These are phyloP conservation scores for Effrenium voratum DNA, from an alignment of 73 alveolate species.

Conservation along the genomic window DNA sequence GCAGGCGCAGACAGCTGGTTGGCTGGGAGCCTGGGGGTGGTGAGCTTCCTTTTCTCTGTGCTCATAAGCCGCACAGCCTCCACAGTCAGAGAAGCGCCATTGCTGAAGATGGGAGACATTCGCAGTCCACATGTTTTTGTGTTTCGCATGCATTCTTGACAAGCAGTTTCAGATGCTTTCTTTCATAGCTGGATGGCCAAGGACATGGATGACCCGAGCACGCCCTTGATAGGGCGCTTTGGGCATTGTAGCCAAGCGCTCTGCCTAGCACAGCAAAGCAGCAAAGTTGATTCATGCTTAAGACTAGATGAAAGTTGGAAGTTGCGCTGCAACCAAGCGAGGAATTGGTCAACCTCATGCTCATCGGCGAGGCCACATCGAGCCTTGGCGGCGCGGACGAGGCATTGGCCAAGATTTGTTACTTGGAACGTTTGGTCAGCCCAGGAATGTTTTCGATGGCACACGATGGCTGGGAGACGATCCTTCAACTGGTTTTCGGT, in stretches of 20 bases:
- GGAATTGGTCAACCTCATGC: slow-evolving; percentile 95
- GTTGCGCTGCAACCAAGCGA: background rate
- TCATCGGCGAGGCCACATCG: slow-evolving; percentile 95
- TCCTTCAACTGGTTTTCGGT: slow-evolving; percentile 69
- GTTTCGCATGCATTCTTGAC: background rate
- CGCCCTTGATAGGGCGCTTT: slow-evolving; percentile 80
- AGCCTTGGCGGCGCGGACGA: background rate
- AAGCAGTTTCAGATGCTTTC: background rate
- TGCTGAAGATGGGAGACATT: background rate
- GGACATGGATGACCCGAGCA: slow-evolving; percentile 81
- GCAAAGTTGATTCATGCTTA: background rate
- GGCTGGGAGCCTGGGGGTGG: slow-evolving; percentile 69
- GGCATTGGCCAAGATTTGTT: background rate
- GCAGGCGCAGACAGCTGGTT: slow-evolving; percentile 84
- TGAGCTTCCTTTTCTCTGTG: slow-evolving; percentile 74
- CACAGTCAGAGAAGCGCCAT: slow-evolving; percentile 35
- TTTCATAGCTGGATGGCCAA: background rate
- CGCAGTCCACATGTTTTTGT: background rate
- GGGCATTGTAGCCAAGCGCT: slow-evolving; percentile 95
- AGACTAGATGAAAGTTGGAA: no score
- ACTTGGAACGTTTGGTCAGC: background rate
- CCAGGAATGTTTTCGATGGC: slow-evolving; percentile 95
- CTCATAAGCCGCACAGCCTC: slow-evolving; percentile 20
- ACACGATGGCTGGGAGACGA: slow-evolving; percentile 95
- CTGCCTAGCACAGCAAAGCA: background rate